Evolutionary conservation across 73 alveolate species (phyloP).

Genomic region (Blepharisma japonicum): DNA sequence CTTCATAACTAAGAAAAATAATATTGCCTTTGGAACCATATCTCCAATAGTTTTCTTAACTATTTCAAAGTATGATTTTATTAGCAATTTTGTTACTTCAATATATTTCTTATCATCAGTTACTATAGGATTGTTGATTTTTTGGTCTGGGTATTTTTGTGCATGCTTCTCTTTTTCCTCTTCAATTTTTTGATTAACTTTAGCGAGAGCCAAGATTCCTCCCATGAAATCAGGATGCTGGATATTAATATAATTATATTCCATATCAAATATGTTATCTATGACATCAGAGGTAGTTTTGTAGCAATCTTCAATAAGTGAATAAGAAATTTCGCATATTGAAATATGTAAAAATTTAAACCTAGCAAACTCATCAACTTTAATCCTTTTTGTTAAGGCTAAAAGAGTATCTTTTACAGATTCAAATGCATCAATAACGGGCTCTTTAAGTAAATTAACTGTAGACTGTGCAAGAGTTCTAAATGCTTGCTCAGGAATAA

Average conservation of each 20-base stretch:
- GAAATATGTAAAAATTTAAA: slow-evolving; percentile 45
- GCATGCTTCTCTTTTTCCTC: slow-evolving; percentile 11
- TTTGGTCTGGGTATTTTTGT: too few species aligned
- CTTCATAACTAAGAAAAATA: neutral
- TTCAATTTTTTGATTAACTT: neutral
- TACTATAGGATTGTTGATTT: too few species aligned
- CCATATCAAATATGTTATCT: slow-evolving; percentile 62
- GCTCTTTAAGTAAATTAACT: slow-evolving; percentile 68
- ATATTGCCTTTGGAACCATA: slow-evolving; percentile 72
- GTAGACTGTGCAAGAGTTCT: slow-evolving; percentile 60
- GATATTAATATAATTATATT: slow-evolving; percentile 74
- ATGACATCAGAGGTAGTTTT: slow-evolving; percentile 67
- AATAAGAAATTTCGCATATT: slow-evolving; percentile 61
- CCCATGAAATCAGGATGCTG: slow-evolving; percentile 86
- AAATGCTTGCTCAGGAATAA: slow-evolving; percentile 89
- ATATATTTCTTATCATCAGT: too few species aligned
- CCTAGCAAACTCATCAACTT: slow-evolving; percentile 61
- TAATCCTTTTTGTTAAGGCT: slow-evolving; percentile 51
- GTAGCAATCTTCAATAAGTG: slow-evolving; percentile 57
- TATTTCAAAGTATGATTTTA: slow-evolving; percentile 63
- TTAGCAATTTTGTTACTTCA: slow-evolving; percentile 45
- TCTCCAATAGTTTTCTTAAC: slow-evolving; percentile 73
- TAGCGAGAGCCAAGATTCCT: neutral
- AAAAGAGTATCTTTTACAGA: slow-evolving; percentile 69
- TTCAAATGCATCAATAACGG: slow-evolving; percentile 72